Conservation (phyloP, 1,139 yeast species). For the Pichia terricola region DNA sequence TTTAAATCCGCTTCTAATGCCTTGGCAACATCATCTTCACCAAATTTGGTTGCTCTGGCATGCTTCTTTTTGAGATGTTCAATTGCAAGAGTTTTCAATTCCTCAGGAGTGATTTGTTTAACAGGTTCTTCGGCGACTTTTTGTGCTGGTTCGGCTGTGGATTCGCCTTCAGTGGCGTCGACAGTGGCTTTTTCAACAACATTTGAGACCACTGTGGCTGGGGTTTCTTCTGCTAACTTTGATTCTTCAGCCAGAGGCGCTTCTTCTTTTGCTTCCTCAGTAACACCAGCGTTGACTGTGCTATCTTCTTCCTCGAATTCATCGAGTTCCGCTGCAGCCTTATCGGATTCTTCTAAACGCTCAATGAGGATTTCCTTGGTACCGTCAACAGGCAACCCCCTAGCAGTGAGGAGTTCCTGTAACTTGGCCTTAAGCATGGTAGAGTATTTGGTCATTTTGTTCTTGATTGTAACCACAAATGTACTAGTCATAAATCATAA, state of each 20-base stretch:
- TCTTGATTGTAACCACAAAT: too few relatives aligned
- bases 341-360: slow-evolving; percentile 43
- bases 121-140: slow-evolving; percentile 12
- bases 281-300: slow-evolving; percentile 6
- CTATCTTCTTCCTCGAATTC: slow-evolving; percentile 17
- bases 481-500: background rate
- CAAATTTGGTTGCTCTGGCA: slow-evolving; percentile 69
- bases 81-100: slow-evolving; percentile 58
- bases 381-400: slow-evolving; percentile 66
- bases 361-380: slow-evolving; percentile 75
- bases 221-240: slow-evolving; percentile 11
- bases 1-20: slow-evolving; percentile 48
- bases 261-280: slow-evolving; percentile 4
- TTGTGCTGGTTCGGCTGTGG: slow-evolving; percentile 6
- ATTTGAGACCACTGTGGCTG: slow-evolving; percentile 1
- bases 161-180: slow-evolving; percentile 11
- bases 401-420: slow-evolving; percentile 52
- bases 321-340: slow-evolving; percentile 23
- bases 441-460: slow-evolving; percentile 10
- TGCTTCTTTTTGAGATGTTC: slow-evolving; percentile 61
- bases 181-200: slow-evolving; percentile 5
- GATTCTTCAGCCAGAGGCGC: slow-evolving; percentile 8
- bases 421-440: slow-evolving; percentile 11
- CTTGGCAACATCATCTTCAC: slow-evolving; percentile 40
- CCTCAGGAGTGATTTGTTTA: slow-evolving; percentile 47